These are phyloP conservation scores for Penicillium brevicompactum DNA, from an alignment of 2,329 filamentous ascomycete genomes.

Conservation along the genomic window DNA sequence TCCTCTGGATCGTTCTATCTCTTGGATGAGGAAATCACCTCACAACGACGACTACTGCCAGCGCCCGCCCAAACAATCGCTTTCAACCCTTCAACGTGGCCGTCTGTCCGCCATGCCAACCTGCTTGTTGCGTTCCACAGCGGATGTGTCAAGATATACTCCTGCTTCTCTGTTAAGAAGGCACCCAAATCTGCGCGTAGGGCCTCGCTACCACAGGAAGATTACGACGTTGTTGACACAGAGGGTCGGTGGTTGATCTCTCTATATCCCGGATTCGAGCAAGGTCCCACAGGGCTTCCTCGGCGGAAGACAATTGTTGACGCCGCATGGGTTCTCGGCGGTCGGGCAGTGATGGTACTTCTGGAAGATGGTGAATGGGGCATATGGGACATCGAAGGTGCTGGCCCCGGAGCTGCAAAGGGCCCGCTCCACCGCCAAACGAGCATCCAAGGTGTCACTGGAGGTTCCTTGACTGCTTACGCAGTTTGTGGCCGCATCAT, in stretches of 20 bases:
- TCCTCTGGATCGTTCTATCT: slow-evolving; percentile 29
- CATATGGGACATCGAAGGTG: slow-evolving; percentile 52
- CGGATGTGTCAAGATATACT: slow-evolving; percentile 61
- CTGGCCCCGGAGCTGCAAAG: slow-evolving; percentile 43
- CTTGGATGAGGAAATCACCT: slow-evolving; percentile 40
- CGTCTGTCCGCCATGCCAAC: slow-evolving; percentile 55
- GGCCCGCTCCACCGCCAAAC: slow-evolving; percentile 42
- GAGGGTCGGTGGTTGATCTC: slow-evolving; percentile 49
- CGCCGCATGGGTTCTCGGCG: slow-evolving; percentile 49
- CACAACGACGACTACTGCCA: slow-evolving; percentile 52
- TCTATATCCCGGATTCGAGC: slow-evolving; percentile 45
- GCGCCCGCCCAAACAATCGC: slow-evolving; percentile 53
- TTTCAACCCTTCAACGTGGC: slow-evolving; percentile 58
- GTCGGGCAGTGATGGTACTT: slow-evolving; percentile 48
- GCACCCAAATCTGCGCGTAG: slow-evolving; percentile 29
- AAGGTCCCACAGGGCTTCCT: slow-evolving; percentile 28
- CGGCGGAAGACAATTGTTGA: slow-evolving; percentile 48
- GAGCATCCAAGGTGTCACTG: slow-evolving; percentile 42
- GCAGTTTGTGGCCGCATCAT: slow-evolving; percentile 45
- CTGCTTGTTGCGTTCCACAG: slow-evolving; percentile 57
- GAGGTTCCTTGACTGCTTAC: slow-evolving; percentile 45
- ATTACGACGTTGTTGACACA: slow-evolving; percentile 34
- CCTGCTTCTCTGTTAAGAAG: slow-evolving; percentile 49
- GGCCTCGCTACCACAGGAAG: slow-evolving; percentile 32
- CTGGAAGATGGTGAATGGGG: slow-evolving; percentile 53